These are phyloP conservation scores for Penicillium nucicola DNA, from an alignment of 495 filamentous ascomycete species.

Conservation along the genomic window DNA sequence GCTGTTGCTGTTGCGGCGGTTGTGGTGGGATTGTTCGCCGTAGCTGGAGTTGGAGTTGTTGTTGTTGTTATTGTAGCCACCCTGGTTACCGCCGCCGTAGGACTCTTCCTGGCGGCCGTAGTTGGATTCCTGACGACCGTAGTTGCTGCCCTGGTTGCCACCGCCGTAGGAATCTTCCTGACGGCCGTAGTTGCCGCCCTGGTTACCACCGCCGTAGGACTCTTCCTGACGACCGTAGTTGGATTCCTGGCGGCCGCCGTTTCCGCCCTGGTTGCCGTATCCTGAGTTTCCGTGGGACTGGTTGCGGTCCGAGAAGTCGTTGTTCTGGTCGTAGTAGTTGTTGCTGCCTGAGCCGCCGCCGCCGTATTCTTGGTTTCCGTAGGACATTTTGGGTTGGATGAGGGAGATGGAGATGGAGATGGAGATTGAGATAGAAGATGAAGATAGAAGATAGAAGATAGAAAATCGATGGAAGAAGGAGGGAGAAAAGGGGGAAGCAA, in stretches of 20 bases:
- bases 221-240: no score
- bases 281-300: background rate
- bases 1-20: slow-evolving; percentile 4
- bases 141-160: background rate
- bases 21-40: slow-evolving; percentile 3
- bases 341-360: slow-evolving; percentile 2
- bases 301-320: slow-evolving; percentile 9
- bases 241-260: no score
- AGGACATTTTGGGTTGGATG: slow-evolving; percentile 14
- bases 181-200: background rate
- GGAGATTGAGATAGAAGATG: background rate
- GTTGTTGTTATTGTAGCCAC: slow-evolving; percentile 11
- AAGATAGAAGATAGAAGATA: no score
- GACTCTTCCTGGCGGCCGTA: background rate
- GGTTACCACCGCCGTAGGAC: slow-evolving; percentile 10
- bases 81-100: slow-evolving; percentile 9
- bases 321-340: slow-evolving; percentile 18
- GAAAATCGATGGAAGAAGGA: no score
- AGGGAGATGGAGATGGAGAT: background rate
- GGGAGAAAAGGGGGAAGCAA: no score
- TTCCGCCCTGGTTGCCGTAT: background rate
- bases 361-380: slow-evolving; percentile 11
- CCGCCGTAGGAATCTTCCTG: slow-evolving; percentile 1
- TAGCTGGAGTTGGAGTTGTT: slow-evolving; percentile 7
- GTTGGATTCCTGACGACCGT: background rate